Base-by-base conservation (phyloP, 202 grass and related monocot species). In the Carex arenaria region DNA sequence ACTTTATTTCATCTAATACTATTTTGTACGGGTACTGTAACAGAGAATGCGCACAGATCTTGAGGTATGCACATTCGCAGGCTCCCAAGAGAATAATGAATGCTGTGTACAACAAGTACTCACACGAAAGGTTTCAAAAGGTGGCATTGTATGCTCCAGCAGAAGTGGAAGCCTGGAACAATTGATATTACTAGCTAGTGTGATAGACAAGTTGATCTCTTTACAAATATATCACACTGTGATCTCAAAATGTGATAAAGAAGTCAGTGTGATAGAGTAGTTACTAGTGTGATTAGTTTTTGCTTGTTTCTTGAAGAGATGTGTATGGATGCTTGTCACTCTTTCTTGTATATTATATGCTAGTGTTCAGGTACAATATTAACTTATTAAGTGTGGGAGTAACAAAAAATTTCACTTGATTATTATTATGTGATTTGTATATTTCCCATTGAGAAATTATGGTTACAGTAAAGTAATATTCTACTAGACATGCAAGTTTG, bases 41-140 rank as follows among this genome's bases (percentile, higher is more conserved):
- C 85, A 94, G 92, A 43, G 87, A 88, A 20, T 81, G 79, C 7
- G 28, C 85, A 17, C 78, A 83, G 36, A 57, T 87, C 0, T 75
- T 97, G 1, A 26, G 90, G 12, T 23, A 47, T 15, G 82, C 67
- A 3, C 92, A 92, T 68, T 86, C 74, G 0, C 36, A 43, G 1
- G 88, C 87, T 73, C 79, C 83, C 7, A 81, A 84, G 71, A 45
- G 73, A 38, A 90, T 88, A n/a, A 61, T 89, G 18, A 94, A 30
- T 78, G 11, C 66, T 0, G 61, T 86, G 15, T 97, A 90, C 80
- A 69, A 77, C 36, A 97, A 97, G 82, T 97, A 94, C 14, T 32
- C 67, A 0, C 17, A 3, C 0, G 87, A 87, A 73, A 6, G 78
- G 38, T 86, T 91, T 74, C 43, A 71, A 5, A 22, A 54, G 20